A percentile compares a stretch with the other conserved stretches of the same genome.
These are phyloP conservation scores for Solanum phureja DNA, from an alignment of 257 asterid species.

Conservation along the genomic window DNA sequence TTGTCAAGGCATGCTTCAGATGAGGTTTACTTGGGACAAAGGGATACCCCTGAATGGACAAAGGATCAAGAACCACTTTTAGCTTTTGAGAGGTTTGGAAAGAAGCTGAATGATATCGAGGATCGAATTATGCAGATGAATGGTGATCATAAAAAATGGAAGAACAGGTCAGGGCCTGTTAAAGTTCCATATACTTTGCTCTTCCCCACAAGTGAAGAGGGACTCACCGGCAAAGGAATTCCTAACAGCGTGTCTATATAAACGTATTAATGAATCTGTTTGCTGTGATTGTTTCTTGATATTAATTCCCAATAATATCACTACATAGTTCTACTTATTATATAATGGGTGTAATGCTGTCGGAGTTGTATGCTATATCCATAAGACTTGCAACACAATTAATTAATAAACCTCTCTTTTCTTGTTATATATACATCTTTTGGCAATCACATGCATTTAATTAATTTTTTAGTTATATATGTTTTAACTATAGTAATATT, in stretches of 20 bases:
- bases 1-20: constrained; percentile 63
- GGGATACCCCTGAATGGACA: constrained; percentile 60
- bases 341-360: too few relatives aligned
- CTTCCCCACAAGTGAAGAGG: constrained; percentile 41
- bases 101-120: constrained; percentile 36
- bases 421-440: not conserved
- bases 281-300: not conserved
- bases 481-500: too few relatives aligned
- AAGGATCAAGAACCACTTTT: constrained; percentile 30
- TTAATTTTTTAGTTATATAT: too few relatives aligned
- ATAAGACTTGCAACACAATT: too few relatives aligned
- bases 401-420: not conserved
- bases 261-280: not conserved
- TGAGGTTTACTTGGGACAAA: constrained; percentile 55
- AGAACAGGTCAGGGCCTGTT: constrained; percentile 57
- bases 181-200: constrained; percentile 64
- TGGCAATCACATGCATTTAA: not conserved
- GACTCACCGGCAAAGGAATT: constrained; percentile 65
- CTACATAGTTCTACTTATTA: not conserved
- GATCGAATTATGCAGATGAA: constrained; percentile 30
- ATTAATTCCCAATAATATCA: not conserved
- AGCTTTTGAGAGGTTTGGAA: constrained; percentile 49
- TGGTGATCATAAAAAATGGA: constrained; percentile 14
- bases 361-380: too few relatives aligned
- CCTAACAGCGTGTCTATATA: constrained; percentile 72